Evolutionary conservation across 2,329 filamentous ascomycete genomes (phyloP).

Genomic region (Periconia sp.): DNA sequence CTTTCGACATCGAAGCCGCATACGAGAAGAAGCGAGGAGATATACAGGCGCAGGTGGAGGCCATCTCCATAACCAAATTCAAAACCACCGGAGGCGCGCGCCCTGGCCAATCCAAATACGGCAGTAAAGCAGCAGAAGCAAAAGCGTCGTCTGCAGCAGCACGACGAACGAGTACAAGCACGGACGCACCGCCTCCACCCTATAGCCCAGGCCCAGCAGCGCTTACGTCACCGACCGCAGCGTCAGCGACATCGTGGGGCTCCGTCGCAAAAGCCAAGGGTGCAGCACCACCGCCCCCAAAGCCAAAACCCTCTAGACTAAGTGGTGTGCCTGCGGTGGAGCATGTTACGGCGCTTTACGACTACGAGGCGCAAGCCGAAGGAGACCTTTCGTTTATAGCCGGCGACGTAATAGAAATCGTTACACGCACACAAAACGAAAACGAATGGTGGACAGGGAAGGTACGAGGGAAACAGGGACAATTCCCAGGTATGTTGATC

Average conservation of each 20-base stretch:
- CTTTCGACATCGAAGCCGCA: constrained; percentile 85
- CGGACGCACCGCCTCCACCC: constrained; percentile 43
- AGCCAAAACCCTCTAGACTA: constrained; percentile 70
- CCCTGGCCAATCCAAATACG: constrained; percentile 41
- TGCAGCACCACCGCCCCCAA: constrained; percentile 53
- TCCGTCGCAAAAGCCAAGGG: constrained; percentile 51
- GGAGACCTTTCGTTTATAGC: constrained; percentile 89
- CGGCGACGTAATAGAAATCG: constrained; percentile 88
- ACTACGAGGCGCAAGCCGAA: constrained; percentile 93
- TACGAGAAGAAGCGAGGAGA: constrained; percentile 88
- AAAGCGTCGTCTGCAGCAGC: constrained; percentile 21
- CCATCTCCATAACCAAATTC: constrained; percentile 83
- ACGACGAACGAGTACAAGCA: constrained; percentile 33
- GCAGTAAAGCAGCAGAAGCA: constrained; percentile 41
- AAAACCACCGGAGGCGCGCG: constrained; percentile 75
- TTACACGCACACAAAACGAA: constrained; percentile 78
- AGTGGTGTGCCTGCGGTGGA: constrained; percentile 67
- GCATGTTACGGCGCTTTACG: constrained; percentile 87
- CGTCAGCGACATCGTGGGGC: constrained; percentile 44
- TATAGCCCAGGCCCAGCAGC: constrained; percentile 39
- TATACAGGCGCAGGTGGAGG: constrained; percentile 81
- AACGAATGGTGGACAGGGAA: constrained; percentile 98
- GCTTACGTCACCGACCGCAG: constrained; percentile 23
- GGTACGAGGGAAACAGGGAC: constrained; percentile 76
- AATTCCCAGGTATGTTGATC: constrained; percentile 80